Evolutionary conservation across 2,329 filamentous ascomycete genomes (phyloP).

Genomic region (Fusarium udum): DNA sequence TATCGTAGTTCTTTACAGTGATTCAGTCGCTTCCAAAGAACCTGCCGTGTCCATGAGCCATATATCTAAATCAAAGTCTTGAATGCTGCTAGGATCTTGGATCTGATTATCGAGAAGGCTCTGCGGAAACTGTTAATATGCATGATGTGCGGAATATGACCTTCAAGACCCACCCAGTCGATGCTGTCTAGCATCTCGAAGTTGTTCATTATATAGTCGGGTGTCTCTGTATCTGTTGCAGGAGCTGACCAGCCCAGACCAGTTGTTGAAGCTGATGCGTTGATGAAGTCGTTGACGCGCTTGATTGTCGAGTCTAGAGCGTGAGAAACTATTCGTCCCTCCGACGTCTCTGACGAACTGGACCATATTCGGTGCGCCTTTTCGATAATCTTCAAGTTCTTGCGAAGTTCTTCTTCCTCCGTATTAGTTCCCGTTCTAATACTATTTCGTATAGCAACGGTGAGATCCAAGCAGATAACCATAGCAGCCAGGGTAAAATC

Average conservation of each 20-base stretch:
- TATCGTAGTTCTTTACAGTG: too few relatives aligned
- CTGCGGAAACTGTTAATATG: background rate
- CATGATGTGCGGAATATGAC: accelerated
- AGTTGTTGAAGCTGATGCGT: accelerated
- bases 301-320: constrained; percentile 34
- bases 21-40: too few relatives aligned
- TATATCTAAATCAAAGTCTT: constrained; percentile 22
- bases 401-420: background rate
- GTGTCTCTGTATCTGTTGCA: accelerated
- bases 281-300: constrained; percentile 5
- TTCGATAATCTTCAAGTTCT: constrained; percentile 18
- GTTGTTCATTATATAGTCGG: background rate
- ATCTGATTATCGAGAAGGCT: constrained; percentile 26
- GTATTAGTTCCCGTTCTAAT: background rate
- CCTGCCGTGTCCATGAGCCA: constrained; percentile 26
- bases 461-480: constrained; percentile 56
- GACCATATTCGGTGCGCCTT: constrained; percentile 38
- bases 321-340: constrained; percentile 33
- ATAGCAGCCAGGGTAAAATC: constrained; percentile 63
- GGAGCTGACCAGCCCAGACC: background rate
- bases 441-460: constrained; percentile 27
- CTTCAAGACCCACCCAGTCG: constrained; percentile 30
- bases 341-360: background rate
- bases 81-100: background rate
- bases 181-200: constrained; percentile 20